A percentile compares a stretch with the other conserved stretches of the same genome.
These are phyloP conservation scores for Hypoxylon rubiginosum DNA, from an alignment of 2,329 filamentous ascomycete genomes.

Conservation along the genomic window DNA sequence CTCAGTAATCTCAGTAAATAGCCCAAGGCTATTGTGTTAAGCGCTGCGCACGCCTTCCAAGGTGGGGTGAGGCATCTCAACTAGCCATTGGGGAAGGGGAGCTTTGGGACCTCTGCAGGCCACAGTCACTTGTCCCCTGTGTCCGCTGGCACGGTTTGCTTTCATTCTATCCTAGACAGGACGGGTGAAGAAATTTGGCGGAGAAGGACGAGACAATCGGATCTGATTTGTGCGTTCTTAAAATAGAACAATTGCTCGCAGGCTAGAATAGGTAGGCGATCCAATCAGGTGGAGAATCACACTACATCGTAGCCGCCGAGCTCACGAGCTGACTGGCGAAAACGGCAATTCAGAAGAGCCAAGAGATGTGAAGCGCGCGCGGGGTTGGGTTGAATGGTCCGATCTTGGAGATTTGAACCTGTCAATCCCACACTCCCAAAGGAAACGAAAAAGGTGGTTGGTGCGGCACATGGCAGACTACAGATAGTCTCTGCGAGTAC, in stretches of 20 bases:
- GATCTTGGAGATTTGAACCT: conserved; percentile 30
- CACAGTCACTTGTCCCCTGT: conserved; percentile 23
- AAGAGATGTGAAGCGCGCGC: conserved; percentile 37
- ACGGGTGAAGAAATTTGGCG: conserved; percentile 23
- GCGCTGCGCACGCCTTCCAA: conserved; percentile 44
- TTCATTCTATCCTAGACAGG: conserved; percentile 30
- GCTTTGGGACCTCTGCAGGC: conserved; percentile 31
- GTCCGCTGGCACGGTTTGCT: conserved; percentile 20
- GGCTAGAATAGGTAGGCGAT: conserved; percentile 26
- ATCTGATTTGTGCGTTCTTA: conserved; percentile 47
- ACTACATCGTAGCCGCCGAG: conserved; percentile 46
- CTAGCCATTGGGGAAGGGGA: conserved; percentile 43
- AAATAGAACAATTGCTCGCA: conserved; percentile 47
- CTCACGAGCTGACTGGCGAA: conserved; percentile 31
- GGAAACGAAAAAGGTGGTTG: conserved; percentile 5
- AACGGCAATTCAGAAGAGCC: conserved; percentile 32
- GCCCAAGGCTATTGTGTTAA: conserved; percentile 43
- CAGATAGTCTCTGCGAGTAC: conserved; percentile 7
- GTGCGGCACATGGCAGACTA: conserved; percentile 25
- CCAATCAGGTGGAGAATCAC: conserved; percentile 50
- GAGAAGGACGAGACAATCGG: conserved; percentile 14
- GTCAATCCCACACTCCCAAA: conserved; percentile 9
- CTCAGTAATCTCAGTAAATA: conserved; percentile 20
- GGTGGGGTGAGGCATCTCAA: conserved; percentile 44
- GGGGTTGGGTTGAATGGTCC: conserved; percentile 33